phyloP scores from a whole-genome alignment of 176 grass and related monocot genomes.

The Musa schizocarpa region DNA sequence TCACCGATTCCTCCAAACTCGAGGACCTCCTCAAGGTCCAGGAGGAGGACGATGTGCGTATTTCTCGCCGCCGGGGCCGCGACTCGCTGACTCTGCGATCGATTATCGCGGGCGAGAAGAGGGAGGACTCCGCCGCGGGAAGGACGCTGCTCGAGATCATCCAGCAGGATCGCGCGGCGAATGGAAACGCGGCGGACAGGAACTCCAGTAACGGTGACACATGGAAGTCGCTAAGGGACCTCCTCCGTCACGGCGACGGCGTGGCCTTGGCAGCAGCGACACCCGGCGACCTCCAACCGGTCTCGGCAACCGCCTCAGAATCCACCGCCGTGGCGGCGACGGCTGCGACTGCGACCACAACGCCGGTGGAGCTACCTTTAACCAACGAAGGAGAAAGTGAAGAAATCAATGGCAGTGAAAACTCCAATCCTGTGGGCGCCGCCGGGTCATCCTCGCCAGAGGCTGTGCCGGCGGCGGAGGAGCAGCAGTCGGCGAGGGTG shows the following conservation, averaged over 20 bases:
- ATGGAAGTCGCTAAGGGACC: neutral
- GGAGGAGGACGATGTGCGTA: slow-evolving; percentile 11
- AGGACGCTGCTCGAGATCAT: neutral
- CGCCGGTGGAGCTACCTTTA: neutral
- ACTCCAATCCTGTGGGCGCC: neutral
- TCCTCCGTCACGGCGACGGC: neutral
- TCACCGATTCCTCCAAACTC: slow-evolving; percentile 27
- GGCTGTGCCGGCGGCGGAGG: neutral
- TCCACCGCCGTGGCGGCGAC: neutral
- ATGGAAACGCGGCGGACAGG: neutral
- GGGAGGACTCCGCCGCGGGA: neutral
- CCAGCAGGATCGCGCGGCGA: neutral
- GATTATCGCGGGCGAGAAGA: neutral
- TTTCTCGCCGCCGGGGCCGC: neutral
- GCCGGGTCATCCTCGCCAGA: neutral
- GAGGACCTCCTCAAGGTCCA: slow-evolving; percentile 37
- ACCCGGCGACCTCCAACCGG: neutral
- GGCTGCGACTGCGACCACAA: neutral
- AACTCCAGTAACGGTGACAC: neutral
- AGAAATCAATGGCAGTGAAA: neutral
- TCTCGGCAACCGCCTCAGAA: neutral
- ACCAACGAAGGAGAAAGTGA: neutral
- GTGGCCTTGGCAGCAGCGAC: neutral
- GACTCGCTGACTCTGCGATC: neutral
- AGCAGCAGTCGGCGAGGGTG: slow-evolving; percentile 31